Percentiles rank a stretch among this genome's conserved stretches.
Evolutionary conservation across 495 filamentous ascomycete genomes (phyloP).

Genomic region (Evernia prunastri): DNA sequence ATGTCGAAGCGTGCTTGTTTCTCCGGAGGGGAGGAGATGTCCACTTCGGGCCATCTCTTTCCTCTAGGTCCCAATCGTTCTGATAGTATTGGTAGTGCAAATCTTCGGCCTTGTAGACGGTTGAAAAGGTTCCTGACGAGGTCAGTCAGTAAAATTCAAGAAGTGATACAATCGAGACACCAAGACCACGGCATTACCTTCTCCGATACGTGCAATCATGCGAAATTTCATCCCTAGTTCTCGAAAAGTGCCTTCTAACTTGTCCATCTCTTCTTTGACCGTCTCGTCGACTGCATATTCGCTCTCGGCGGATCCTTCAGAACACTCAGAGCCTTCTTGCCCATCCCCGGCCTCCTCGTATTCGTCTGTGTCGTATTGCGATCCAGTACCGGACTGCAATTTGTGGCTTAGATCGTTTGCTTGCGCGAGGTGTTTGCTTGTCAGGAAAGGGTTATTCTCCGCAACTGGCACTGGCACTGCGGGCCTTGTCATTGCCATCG

Average conservation of each 20-base stretch:
- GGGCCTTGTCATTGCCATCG: constrained; percentile 7
- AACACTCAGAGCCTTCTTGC: constrained; percentile 29
- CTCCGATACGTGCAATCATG: constrained; percentile 92
- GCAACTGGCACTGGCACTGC: constrained; percentile 11
- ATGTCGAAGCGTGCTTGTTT: constrained; percentile 32
- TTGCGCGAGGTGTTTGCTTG: constrained; percentile 11
- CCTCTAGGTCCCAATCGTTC: constrained; percentile 79
- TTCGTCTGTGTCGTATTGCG: constrained; percentile 31
- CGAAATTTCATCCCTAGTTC: constrained; percentile 79
- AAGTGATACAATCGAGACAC: background rate
- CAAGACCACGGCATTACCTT: constrained; percentile 51
- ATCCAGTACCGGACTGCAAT: background rate
- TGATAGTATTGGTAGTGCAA: constrained; percentile 75
- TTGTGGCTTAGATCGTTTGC: background rate
- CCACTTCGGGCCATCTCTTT: constrained; percentile 57
- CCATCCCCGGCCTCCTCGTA: constrained; percentile 29
- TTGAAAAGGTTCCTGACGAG: constrained; percentile 81
- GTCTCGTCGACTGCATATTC: constrained; percentile 62
- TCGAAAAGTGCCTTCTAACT: constrained; percentile 71
- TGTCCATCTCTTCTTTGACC: constrained; percentile 79
- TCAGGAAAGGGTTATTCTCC: constrained; percentile 15
- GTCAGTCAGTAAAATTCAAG: background rate
- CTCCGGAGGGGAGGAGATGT: constrained; percentile 52
- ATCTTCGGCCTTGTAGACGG: constrained; percentile 98
- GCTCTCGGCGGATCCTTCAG: constrained; percentile 44